Evolutionary conservation across 2,329 filamentous ascomycete genomes (phyloP), one percentile per base, ranked within the genome.

Genomic region (Colletotrichum sp.): DNA sequence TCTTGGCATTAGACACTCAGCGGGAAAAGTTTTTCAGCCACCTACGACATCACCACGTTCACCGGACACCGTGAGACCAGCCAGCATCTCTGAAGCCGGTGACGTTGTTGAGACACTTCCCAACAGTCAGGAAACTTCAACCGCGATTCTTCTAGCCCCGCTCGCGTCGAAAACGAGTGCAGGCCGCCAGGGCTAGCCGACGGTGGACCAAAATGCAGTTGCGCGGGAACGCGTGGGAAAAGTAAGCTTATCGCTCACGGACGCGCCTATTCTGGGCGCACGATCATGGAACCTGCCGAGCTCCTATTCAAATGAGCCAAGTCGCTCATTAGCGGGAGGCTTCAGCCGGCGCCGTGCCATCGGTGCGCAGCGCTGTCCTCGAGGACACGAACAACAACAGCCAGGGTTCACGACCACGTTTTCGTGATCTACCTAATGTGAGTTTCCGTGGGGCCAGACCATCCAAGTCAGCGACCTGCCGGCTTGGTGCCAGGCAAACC

Each of bases 291-390:
- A 52, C 18, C 28, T 32, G 6, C 25, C 18, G 28, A 74, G 58
- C 12, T 22, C 27, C 36, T 16, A 39, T 27, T 13, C 22, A 60
- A 52, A 28, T 27, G 9, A 25, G 22, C 55, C 58, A 65, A 22
- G 48, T 18, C 36, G 61, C 25, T n/a, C 27, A 32, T 56, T 75
- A 72, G 72, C 72, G 72, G 72, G 62, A 72, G 68, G 68, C 72
- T 73, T 68, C 69, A 48, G 56, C n/a, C 60, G 68, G 68, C 28
- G 67, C 60, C 72, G 68, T 55, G 61, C 25, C 43, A 73, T 58
- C 64, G 56, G 71, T 67, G 70, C 62, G 39, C 70, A 70, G 27
- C 70, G 34, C 73, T 75, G 73, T 64, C 60, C 62, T 61, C 9
- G 36, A 39, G 25, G 70, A 32, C 60, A 64, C n/a, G 55, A 39